Percentiles rank a stretch among this genome's conserved stretches.
These are phyloP conservation scores for Coemansia sp. DNA, from an alignment of 192 early-diverging fungal genomes.

Conservation along the genomic window DNA sequence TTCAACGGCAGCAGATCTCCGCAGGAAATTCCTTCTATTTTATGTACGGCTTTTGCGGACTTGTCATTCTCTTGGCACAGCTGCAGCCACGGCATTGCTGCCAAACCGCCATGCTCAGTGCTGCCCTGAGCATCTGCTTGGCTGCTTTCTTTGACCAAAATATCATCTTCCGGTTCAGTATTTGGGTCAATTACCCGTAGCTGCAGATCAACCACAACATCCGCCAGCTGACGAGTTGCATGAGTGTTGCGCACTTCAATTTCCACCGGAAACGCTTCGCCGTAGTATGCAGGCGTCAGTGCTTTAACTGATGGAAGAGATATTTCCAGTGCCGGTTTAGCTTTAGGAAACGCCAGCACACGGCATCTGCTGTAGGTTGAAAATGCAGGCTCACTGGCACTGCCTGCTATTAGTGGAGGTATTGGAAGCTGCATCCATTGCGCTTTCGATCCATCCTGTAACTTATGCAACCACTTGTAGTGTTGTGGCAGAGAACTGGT, in stretches of 20 bases:
- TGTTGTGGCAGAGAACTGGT: constrained; percentile 15
- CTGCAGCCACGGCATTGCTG: constrained; percentile 7
- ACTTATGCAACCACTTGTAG: constrained; percentile 19
- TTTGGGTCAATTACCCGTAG: constrained; percentile 4
- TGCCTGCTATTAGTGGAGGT: constrained; percentile 12
- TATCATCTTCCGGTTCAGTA: too few relatives aligned
- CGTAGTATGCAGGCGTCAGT: constrained; percentile 28
- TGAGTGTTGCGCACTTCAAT: constrained; percentile 25
- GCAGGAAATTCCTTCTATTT: background rate
- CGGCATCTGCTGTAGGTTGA: constrained; percentile 47
- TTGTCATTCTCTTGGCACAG: background rate
- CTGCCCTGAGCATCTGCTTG: background rate
- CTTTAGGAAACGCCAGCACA: constrained; percentile 9
- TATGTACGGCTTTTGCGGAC: background rate
- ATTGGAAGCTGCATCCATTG: constrained; percentile 25
- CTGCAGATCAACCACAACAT: constrained; percentile 10
- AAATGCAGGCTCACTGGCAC: constrained; percentile 16
- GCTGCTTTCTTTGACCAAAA: too few relatives aligned
- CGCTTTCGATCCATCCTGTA: background rate
- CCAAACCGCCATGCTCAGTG: background rate
- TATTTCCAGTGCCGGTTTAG: constrained; percentile 9
- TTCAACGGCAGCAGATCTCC: constrained; percentile 9
- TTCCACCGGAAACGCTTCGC: constrained; percentile 37
- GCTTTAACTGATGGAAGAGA: constrained; percentile 12
- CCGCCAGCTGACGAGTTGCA: background rate